Conservation (phyloP, 768 basidiomycete species). For the Podaxis carcinomalis region DNA sequence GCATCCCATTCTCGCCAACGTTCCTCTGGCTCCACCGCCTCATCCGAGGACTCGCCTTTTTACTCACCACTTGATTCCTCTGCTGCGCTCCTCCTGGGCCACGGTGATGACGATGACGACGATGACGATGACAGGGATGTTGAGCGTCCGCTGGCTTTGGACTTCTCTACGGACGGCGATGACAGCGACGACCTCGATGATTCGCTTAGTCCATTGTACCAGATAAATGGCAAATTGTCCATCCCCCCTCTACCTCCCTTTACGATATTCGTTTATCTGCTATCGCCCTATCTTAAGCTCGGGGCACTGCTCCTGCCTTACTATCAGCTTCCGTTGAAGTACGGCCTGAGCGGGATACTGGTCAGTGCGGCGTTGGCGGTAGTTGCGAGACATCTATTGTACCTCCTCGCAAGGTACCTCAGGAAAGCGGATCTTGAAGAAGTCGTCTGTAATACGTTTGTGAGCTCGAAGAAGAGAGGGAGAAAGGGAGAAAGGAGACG, state of each 20-base stretch:
- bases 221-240: conserved; percentile 32
- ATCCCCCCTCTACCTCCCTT: conserved; percentile 53
- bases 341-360: conserved; percentile 45
- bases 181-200: conserved; percentile 44
- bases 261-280: conserved; percentile 63
- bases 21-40: neutral
- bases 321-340: conserved; percentile 41
- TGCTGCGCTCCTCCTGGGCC: conserved; percentile 61
- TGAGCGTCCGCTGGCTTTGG: conserved; percentile 25
- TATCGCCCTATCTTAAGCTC: conserved; percentile 65
- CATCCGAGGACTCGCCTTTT: conserved; percentile 18
- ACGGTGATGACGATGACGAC: conserved; percentile 42
- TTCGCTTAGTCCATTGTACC: conserved; percentile 40
- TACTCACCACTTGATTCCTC: conserved; percentile 33
- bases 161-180: conserved; percentile 28
- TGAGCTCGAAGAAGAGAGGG: conserved; percentile 42
- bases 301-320: conserved; percentile 63
- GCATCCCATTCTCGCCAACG: neutral
- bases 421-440: conserved; percentile 64
- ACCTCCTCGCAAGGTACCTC: conserved; percentile 71
- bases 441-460: conserved; percentile 54
- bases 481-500: conserved; percentile 38
- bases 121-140: conserved; percentile 22
- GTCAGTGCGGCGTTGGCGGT: conserved; percentile 54
- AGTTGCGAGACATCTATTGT: conserved; percentile 68